Base-by-base conservation (phyloP, 208 protist species). In the Leishmania tropica region DNA sequence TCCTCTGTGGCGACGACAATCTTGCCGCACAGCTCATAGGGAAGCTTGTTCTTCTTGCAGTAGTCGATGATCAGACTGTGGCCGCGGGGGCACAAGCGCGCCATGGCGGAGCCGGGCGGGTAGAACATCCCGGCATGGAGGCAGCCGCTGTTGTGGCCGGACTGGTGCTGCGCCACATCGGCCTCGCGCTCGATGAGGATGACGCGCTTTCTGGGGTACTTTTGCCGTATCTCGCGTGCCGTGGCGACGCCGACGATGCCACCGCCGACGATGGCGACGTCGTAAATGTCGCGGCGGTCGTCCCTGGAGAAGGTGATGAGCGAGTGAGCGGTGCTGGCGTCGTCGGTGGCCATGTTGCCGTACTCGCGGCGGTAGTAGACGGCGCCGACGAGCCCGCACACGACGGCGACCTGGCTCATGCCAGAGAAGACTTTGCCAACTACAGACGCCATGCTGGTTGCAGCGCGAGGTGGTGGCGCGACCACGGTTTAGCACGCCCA, bases 111-210 rank as follows among this genome's bases (percentile, higher is more conserved):
- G 78, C 92, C 91, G 17, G 91, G 91, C 54, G 86, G 87, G 86
- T 99, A 98, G 83, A 96, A 99, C 87, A 99, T 95, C 47, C 97
- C 97, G n/a, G 90, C 88, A 81, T 99, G 97, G 75, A 99, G 95
- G 80, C 97, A 97, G 77, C 94, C 94, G 86, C 91, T 96, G 88
- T 97, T 98, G 89, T 98, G 94, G 35, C 89, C 87, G 8, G 94
- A 96, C 85, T 99, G 97, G 86, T 99, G 95, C 87, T 89, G 87
- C 7, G 92, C 96, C 60, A 98, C 91, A 77, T 93, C 88, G 35
- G 87, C 89, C 80, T 98, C 96, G 56, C 94, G 92, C 73, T 98
- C 96, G 53, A 98, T 58, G 45, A 98, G 78, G 28, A 92, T 87
- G 75, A 98, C 85, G n/a, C 84, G 81, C 78, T 93, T 93, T 31